Evolutionary conservation across 176 grass and related monocot genomes (phyloP).

Genomic region (Lolium multiflorum): DNA sequence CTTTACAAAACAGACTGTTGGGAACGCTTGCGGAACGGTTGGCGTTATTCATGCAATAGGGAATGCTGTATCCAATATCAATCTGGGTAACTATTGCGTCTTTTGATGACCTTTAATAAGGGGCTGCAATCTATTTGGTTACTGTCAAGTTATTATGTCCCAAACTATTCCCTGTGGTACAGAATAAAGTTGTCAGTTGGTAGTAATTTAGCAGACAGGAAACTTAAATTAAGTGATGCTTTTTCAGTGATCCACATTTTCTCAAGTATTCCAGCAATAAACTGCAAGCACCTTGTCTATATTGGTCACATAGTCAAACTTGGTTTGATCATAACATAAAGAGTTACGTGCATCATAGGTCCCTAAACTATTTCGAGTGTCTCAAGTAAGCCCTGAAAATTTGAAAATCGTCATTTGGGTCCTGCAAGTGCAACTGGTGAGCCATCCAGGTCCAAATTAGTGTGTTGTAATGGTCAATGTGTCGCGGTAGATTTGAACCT

Average conservation of each 20-base stretch:
- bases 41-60: conserved; percentile 96
- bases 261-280: neutral
- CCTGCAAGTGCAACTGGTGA: neutral
- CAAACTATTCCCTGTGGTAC: conserved; percentile 12
- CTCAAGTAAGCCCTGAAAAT: too few species aligned
- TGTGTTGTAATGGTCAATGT: neutral
- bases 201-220: neutral
- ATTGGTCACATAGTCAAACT: neutral
- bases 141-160: conserved; percentile 21
- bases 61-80: conserved; percentile 85
- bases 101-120: conserved; percentile 21
- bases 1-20: conserved; percentile 96
- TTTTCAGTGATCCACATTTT: neutral
- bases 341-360: too few species aligned
- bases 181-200: conserved; percentile 8
- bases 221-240: neutral
- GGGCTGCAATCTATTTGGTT: neutral
- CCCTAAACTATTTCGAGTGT: too few species aligned
- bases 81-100: conserved; percentile 60
- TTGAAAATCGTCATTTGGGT: neutral
- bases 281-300: neutral
- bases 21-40: conserved; percentile 97
- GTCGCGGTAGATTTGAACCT: neutral
- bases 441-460: neutral
- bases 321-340: conserved; percentile 12